Percentiles rank a stretch among this genome's conserved stretches.
phyloP scores from a whole-genome alignment of 148 eudicot genomes.

The Oxyria digyna region DNA sequence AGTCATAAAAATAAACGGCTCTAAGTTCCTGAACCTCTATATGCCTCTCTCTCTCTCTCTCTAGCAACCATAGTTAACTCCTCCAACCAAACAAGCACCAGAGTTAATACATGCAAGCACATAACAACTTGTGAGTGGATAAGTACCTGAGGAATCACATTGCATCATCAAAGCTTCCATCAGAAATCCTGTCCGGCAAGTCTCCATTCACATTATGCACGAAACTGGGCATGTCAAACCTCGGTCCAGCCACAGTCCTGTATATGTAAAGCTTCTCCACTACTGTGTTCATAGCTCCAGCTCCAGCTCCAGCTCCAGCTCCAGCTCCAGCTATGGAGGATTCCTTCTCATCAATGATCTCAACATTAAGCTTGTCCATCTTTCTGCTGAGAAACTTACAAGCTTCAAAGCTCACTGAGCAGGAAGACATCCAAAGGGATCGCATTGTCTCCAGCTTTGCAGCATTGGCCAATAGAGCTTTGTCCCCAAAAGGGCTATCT shows the following conservation, averaged over 20 bases:
- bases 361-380: constrained; percentile 73
- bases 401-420: constrained; percentile 66
- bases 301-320: not conserved
- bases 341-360: constrained; percentile 56
- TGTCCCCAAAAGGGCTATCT: constrained; percentile 62
- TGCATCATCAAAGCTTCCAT: not conserved
- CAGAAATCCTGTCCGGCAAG: not conserved
- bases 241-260: constrained; percentile 7
- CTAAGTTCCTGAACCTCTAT: constrained; percentile 3
- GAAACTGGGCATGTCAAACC: not conserved
- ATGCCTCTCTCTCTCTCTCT: not conserved
- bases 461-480: constrained; percentile 59
- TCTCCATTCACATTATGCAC: not conserved
- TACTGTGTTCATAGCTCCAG: not conserved
- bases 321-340: not conserved
- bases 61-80: not conserved
- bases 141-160: constrained; percentile 2
- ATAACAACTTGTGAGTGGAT: not conserved
- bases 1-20: not conserved
- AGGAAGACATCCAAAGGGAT: constrained; percentile 97
- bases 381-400: constrained; percentile 59
- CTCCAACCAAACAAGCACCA: not conserved
- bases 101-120: not conserved
- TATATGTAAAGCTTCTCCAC: constrained; percentile 10
- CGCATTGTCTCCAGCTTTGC: constrained; percentile 91